Percentiles rank a stretch among this genome's conserved stretches.
Evolutionary conservation across 768 basidiomycete genomes (phyloP).

Genomic region (Kwoniella sp.): DNA sequence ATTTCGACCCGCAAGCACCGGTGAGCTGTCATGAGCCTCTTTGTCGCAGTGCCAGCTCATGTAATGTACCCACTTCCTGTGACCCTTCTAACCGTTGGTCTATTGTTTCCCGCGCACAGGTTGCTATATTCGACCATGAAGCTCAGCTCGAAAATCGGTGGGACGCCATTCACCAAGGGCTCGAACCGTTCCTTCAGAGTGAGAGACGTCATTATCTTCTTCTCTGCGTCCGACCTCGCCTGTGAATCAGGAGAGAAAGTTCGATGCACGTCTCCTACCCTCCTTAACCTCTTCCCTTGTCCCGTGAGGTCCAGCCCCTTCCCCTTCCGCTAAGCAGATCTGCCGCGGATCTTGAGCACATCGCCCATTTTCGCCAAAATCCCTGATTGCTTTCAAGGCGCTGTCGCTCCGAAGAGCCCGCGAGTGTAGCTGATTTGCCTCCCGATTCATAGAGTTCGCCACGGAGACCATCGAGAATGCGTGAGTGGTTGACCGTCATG

Average conservation of each 20-base stretch:
- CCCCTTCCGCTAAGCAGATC: too few species aligned
- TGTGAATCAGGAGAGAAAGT: too few species aligned
- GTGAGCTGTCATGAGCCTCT: slow-evolving; percentile 17
- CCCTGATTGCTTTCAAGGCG: too few species aligned
- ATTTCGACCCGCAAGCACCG: slow-evolving; percentile 37
- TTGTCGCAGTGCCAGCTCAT: background rate
- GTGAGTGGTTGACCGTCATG: slow-evolving; percentile 8
- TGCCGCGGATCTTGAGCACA: too few species aligned
- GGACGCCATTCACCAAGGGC: slow-evolving; percentile 14
- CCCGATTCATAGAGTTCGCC: slow-evolving; percentile 9
- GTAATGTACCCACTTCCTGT: background rate
- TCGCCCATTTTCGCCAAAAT: too few species aligned
- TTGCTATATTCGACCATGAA: slow-evolving; percentile 19
- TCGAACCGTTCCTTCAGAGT: slow-evolving; percentile 17
- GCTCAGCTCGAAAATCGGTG: slow-evolving; percentile 14
- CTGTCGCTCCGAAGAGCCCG: too few species aligned
- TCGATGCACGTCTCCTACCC: too few species aligned
- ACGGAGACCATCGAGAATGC: slow-evolving; percentile 15
- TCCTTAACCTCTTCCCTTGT: too few species aligned
- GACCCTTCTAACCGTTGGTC: background rate
- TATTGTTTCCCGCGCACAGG: slow-evolving; percentile 5
- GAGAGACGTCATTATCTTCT: slow-evolving; percentile 6
- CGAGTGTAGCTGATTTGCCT: too few species aligned
- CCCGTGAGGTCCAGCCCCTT: too few species aligned
- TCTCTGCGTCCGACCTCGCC: too few species aligned